These are phyloP conservation scores for Trypanosomatidae sp. DNA, from an alignment of 208 protist species.

Conservation along the genomic window DNA sequence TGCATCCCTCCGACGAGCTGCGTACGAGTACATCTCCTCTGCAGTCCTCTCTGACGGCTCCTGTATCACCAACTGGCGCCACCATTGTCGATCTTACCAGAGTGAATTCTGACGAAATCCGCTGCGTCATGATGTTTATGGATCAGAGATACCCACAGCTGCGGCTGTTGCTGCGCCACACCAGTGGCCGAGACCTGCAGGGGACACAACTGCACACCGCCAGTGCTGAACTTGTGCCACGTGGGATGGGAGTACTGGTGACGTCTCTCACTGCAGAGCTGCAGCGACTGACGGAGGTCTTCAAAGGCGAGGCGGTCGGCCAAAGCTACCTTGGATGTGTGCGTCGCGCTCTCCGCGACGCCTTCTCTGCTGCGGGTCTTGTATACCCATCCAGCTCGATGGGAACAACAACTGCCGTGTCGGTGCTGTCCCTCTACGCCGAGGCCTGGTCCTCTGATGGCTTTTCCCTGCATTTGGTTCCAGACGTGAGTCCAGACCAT, in stretches of 20 bases:
- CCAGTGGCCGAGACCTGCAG: conserved; percentile 58
- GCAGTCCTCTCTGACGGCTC: neutral
- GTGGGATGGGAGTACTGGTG: neutral
- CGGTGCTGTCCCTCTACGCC: conserved; percentile 22
- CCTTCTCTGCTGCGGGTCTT: conserved; percentile 34
- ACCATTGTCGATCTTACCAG: conserved; percentile 28
- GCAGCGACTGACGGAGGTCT: conserved; percentile 31
- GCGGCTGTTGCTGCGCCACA: conserved; percentile 49
- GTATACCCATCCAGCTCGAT: neutral
- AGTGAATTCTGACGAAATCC: conserved; percentile 8
- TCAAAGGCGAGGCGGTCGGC: conserved; percentile 62
- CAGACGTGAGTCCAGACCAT: neutral
- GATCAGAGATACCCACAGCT: conserved; percentile 44
- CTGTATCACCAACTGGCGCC: neutral
- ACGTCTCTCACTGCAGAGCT: conserved; percentile 22
- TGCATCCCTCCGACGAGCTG: neutral
- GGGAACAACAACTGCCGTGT: neutral
- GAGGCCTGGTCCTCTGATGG: conserved; percentile 13
- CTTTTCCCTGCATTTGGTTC: conserved; percentile 9
- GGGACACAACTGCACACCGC: conserved; percentile 60
- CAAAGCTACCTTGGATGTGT: conserved; percentile 24
- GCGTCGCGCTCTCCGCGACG: conserved; percentile 45
- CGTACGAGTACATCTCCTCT: neutral
- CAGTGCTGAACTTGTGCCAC: conserved; percentile 35
- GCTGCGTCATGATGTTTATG: conserved; percentile 9